phyloP scores from a whole-genome alignment of 2,329 filamentous ascomycete species.

The Paecilomyces formosus region DNA sequence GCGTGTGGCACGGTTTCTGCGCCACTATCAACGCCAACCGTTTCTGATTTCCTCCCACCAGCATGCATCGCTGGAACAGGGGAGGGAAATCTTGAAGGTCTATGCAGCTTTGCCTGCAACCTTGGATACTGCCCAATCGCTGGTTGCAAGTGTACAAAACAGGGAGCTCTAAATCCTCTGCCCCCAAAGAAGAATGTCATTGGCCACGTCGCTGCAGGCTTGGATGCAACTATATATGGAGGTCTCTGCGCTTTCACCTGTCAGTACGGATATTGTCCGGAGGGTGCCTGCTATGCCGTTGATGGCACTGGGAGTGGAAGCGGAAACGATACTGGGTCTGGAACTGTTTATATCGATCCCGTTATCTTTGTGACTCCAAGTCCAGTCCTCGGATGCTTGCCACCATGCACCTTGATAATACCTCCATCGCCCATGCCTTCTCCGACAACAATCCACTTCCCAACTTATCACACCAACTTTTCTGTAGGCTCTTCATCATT shows the following conservation, averaged over 20 bases:
- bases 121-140: slow-evolving; percentile 6
- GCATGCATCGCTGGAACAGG: background rate
- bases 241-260: background rate
- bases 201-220: background rate
- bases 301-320: background rate
- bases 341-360: background rate
- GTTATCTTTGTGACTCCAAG: background rate
- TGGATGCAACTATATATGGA: background rate
- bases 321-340: background rate
- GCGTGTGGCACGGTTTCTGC: slow-evolving; percentile 1
- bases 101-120: slow-evolving; percentile 7
- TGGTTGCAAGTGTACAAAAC: background rate
- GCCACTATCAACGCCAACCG: slow-evolving; percentile 1
- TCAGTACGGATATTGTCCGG: background rate
- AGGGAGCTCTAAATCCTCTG: background rate
- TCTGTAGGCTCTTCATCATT: background rate
- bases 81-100: slow-evolving; percentile 2
- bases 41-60: background rate
- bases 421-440: background rate
- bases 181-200: background rate
- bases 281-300: background rate
- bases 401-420: background rate
- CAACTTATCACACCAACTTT: background rate
- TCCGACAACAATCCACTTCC: background rate
- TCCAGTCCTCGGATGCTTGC: background rate